Evolutionary conservation across 768 basidiomycete genomes (phyloP).

Genomic region (Serendipita sp.): DNA sequence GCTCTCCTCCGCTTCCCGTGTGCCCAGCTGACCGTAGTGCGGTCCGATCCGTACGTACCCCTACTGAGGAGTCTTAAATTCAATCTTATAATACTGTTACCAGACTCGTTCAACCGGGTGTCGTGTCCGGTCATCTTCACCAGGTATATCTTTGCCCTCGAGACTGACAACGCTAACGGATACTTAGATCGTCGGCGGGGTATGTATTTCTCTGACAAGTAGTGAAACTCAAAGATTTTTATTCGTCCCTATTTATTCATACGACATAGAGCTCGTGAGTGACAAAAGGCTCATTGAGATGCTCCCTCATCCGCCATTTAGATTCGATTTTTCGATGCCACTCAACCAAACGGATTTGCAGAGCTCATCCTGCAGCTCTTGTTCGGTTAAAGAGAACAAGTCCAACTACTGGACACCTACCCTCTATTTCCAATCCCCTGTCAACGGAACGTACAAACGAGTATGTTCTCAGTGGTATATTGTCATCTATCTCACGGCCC

Average conservation of each 20-base stretch:
- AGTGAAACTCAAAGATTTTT: not conserved
- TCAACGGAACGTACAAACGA: slow-evolving; percentile 9
- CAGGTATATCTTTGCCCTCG: not conserved
- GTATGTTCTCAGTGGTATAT: not conserved
- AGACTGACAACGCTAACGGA: not conserved
- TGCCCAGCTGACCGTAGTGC: slow-evolving; percentile 9
- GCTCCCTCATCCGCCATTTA: not conserved
- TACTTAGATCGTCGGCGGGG: slow-evolving; percentile 7
- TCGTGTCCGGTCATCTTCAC: slow-evolving; percentile 9
- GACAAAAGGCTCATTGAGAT: not conserved
- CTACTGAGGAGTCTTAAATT: not conserved
- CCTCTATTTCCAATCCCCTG: slow-evolving; percentile 11
- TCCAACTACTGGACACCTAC: slow-evolving; percentile 11
- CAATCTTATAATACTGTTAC: not conserved
- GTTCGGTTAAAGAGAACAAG: slow-evolving; percentile 8
- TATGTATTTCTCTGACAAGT: not conserved
- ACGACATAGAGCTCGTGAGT: slow-evolving; percentile 2
- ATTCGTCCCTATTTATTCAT: not conserved
- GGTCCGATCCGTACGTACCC: slow-evolving; percentile 7
- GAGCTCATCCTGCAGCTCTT: slow-evolving; percentile 8
- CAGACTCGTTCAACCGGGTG: slow-evolving; percentile 9
- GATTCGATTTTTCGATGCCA: slow-evolving; percentile 10
- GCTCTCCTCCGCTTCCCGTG: slow-evolving; percentile 11
- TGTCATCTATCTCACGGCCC: too few relatives aligned
- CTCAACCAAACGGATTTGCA: slow-evolving; percentile 5